Conservation (phyloP, 805 yeast species). For the Dipodascopsis uninucleata region DNA sequence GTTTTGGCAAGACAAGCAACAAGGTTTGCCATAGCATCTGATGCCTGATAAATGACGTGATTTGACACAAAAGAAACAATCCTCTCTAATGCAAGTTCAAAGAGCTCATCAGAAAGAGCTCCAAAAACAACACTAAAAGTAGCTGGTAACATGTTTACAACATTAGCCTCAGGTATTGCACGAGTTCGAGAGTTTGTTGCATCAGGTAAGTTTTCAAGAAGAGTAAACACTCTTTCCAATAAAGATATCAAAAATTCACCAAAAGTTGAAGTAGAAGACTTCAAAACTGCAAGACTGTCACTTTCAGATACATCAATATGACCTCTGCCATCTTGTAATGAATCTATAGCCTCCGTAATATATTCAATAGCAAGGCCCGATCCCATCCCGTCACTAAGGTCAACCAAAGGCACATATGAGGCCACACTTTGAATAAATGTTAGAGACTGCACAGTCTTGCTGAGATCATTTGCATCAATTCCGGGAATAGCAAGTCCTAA, state of each 20-base stretch:
- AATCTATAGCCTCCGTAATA: slow-evolving; percentile 60
- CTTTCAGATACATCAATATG: slow-evolving; percentile 36
- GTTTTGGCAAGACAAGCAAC: slow-evolving; percentile 69
- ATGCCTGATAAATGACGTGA: slow-evolving; percentile 54
- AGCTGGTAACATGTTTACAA: slow-evolving; percentile 38
- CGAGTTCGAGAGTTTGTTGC: slow-evolving; percentile 43
- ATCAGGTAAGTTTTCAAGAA: slow-evolving; percentile 68
- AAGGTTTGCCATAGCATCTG: slow-evolving; percentile 65
- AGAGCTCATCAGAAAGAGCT: slow-evolving; percentile 34
- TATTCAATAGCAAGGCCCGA: slow-evolving; percentile 47
- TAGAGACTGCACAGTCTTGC: slow-evolving; percentile 64
- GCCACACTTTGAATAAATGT: slow-evolving; percentile 67
- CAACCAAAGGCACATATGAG: slow-evolving; percentile 66
- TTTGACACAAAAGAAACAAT: slow-evolving; percentile 52
- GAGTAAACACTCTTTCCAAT: slow-evolving; percentile 53
- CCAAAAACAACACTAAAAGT: slow-evolving; percentile 39
- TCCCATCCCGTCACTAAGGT: slow-evolving; percentile 46
- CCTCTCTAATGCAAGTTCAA: slow-evolving; percentile 31
- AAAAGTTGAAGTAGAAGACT: slow-evolving; percentile 71
- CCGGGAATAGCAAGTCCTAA: slow-evolving; percentile 70
- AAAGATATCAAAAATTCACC: slow-evolving; percentile 55
- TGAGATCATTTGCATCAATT: slow-evolving; percentile 82
- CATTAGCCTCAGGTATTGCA: slow-evolving; percentile 47
- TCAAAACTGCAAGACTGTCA: slow-evolving; percentile 54
- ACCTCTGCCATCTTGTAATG: slow-evolving; percentile 40